Base-by-base conservation (phyloP, 768 basidiomycete genomes). In the Naganishia randhawae region DNA sequence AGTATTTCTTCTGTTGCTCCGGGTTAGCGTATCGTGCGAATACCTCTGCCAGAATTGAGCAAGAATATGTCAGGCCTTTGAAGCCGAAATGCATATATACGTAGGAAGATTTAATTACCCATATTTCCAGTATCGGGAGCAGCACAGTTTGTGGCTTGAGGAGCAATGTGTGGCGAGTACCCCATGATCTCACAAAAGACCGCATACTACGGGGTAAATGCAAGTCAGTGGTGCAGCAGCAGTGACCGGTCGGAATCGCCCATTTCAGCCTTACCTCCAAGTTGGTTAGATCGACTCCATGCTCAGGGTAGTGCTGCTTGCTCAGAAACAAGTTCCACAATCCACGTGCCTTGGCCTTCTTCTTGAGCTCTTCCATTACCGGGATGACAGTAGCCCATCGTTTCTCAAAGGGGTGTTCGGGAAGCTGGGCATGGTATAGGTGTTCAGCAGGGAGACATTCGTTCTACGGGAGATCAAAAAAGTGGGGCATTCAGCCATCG, bases 81-180 rank as follows among this genome's bases (percentile, higher is more conserved):
- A 9, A n/a, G 27, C 4, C 13, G 25, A 10, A 39, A 70, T 67
- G 51, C 5, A 32, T 3, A 19, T 42, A 42, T 53, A 7, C 9
- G 2, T 10, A 9, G 50, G 22, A 4, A 31, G 25, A 11, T 13
- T 2, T 92, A 92, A 35, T 42, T n/a, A 61, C 57, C 57, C 93
- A 97, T 97, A 79, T 97, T 97, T 1, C 94, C 95, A 17, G 95
- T 98, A 80, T 98, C 95, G 33, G 95, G 95, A 16, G 94, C 93
- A 29, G 93, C 87, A 81, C 93, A 98, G 76, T 99, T 99, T 66
- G 90, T 87, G 14, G 85, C 86, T 81, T 97, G 88, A 25, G 94
- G 87, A 2, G 89, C 91, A 57, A 93, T 81, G 71, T 88, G 88
- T 10, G 89, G 88, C 25, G 85, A 88, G 66, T 91, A 86, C 4